A percentile compares a stretch with the other conserved stretches of the same genome.
These are phyloP conservation scores for Naganishia cerealis DNA, from an alignment of 1,284 basidiomycete species.

Conservation along the genomic window DNA sequence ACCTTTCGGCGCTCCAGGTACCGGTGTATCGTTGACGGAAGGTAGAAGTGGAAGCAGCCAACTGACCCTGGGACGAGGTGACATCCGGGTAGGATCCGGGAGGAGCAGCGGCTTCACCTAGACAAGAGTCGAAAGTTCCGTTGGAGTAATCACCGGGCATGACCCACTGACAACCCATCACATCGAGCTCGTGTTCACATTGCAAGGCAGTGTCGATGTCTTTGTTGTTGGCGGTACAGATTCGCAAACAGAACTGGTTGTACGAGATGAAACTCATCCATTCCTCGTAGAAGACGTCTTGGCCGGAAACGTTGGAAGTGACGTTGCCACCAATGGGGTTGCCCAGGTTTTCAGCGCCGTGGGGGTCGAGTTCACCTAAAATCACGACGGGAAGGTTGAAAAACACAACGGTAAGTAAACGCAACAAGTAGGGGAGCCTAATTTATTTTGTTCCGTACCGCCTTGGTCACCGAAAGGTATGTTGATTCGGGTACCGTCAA, in stretches of 20 bases:
- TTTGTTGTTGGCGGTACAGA: constrained; percentile 52
- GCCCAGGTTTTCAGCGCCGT: constrained; percentile 54
- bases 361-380: constrained; percentile 57
- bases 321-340: constrained; percentile 61
- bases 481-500: constrained; percentile 56
- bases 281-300: constrained; percentile 58
- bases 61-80: constrained; percentile 20
- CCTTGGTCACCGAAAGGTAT: constrained; percentile 54
- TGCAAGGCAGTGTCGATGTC: constrained; percentile 36
- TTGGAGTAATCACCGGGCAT: constrained; percentile 55
- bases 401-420: neutral
- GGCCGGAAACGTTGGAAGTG: constrained; percentile 57
- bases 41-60: constrained; percentile 51
- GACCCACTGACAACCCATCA: constrained; percentile 56
- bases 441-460: neutral
- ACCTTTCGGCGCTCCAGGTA: constrained; percentile 42
- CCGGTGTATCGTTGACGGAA: constrained; percentile 56
- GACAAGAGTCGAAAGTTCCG: constrained; percentile 54
- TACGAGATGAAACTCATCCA: constrained; percentile 58
- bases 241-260: constrained; percentile 54
- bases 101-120: constrained; percentile 54
- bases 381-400: neutral
- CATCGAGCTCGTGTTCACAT: constrained; percentile 54
- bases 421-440: neutral
- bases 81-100: constrained; percentile 47